These are phyloP conservation scores for Trichoderma sp. DNA, from an alignment of 2,329 filamentous ascomycete species.

Conservation along the genomic window DNA sequence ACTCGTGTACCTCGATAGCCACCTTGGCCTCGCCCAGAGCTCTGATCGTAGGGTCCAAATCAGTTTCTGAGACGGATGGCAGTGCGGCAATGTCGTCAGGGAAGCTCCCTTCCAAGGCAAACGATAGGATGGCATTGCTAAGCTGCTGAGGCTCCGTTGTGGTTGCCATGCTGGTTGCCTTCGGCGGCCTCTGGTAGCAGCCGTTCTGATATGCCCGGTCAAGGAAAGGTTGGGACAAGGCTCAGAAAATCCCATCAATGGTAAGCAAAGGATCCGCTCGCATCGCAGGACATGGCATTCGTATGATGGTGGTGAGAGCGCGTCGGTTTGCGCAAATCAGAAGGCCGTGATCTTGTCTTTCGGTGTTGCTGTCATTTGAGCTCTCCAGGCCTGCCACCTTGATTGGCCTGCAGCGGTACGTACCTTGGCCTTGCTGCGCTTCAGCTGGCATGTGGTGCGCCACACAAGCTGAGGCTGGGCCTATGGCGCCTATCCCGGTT, in stretches of 20 bases:
- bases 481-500: not conserved
- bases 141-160: conserved; percentile 36
- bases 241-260: not conserved
- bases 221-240: not conserved
- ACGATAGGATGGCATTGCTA: conserved; percentile 44
- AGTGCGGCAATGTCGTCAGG: conserved; percentile 43
- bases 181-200: not conserved
- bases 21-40: conserved; percentile 40
- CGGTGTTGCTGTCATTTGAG: not conserved
- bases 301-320: not conserved
- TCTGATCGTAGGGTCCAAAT: conserved; percentile 43
- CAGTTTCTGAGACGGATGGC: conserved; percentile 39
- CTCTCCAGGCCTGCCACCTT: not conserved
- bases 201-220: not conserved
- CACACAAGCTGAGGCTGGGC: conserved; percentile 1
- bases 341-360: conserved; percentile 1
- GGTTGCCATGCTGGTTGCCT: conserved; percentile 34
- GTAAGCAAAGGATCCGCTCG: not conserved
- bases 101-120: conserved; percentile 44
- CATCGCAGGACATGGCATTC: conserved; percentile 7
- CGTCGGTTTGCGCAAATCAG: conserved; percentile 2
- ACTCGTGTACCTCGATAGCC: conserved; percentile 42
- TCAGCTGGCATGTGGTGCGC: not conserved
- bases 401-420: not conserved
- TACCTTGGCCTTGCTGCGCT: not conserved